These are phyloP conservation scores for Esteya vermicola DNA, from an alignment of 2,329 filamentous ascomycete genomes.

Conservation along the genomic window DNA sequence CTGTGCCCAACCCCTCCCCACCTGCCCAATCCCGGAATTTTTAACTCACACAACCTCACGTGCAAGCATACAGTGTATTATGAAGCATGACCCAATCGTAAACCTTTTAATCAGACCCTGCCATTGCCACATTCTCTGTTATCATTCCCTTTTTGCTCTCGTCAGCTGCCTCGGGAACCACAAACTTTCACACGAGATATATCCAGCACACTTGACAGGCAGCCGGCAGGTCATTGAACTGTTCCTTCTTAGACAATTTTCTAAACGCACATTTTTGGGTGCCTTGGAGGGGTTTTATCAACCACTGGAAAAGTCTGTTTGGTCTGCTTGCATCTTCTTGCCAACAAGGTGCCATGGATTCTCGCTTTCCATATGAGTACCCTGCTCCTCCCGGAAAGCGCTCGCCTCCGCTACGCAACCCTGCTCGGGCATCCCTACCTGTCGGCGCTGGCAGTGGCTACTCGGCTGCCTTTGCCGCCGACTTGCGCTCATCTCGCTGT, in stretches of 20 bases:
- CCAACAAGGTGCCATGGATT: conserved; percentile 11
- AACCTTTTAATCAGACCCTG: too few species aligned
- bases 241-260: background rate
- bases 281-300: too few species aligned
- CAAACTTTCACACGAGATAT: too few species aligned
- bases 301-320: too few species aligned
- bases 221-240: background rate
- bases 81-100: too few species aligned
- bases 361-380: conserved; percentile 11
- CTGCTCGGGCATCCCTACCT: conserved; percentile 36
- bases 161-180: too few species aligned
- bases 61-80: too few species aligned
- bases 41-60: conserved; percentile 1
- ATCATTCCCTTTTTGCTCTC: too few species aligned
- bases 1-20: conserved; percentile 8
- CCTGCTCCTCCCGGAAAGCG: conserved; percentile 18
- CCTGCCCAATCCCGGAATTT: conserved; percentile 5
- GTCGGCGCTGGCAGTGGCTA: conserved; percentile 31
- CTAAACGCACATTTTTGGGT: too few species aligned
- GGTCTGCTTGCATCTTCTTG: too few species aligned
- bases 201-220: too few species aligned
- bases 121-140: too few species aligned
- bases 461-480: conserved; percentile 27
- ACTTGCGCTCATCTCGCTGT: conserved; percentile 30
- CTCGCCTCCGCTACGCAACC: conserved; percentile 26